Evolutionary conservation across 805 yeast species (phyloP), one percentile per base, ranked within the genome.

Genomic region (Huiozyma naganishii): DNA sequence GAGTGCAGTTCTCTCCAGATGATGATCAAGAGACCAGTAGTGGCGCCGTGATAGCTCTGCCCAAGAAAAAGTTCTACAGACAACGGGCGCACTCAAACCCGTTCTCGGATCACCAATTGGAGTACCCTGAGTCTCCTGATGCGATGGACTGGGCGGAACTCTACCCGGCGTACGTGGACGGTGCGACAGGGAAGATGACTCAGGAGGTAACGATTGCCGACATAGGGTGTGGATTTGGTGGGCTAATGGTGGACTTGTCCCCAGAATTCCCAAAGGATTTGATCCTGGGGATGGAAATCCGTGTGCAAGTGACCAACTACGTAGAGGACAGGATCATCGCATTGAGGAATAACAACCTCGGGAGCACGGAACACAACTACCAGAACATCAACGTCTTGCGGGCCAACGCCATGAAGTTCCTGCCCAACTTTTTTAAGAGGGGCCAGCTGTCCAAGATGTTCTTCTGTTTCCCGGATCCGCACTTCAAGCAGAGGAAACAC

Each of bases 381-480:
- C 88, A 84, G 57, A 92, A 92, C 64, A 83, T 90, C 36, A 80
- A 86, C 28, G 97, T 92, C 3, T 67, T 92, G 42, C 74, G 98
- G 61, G 97, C 94, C 13, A 92, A 92, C 59, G 92, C 97, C 32
- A 92, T 92, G 98, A 92, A 92, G 65, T 92, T 92, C 58, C 67
- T 88, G 49, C 97, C 98, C 23, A 92, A 92, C 62, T 92, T 92
- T 63, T 92, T 92, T 67, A 69, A 72, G 45, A 82, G 82, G 62
- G 79, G 79, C 6, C 97, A 88, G 61, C 68, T 89, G 41, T 77
- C 81, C 32, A 92, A 90, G 70, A 85, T 92, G 76, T 92, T 92
- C 68, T 92, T 92, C 69, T 92, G 98, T 64, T 92, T 92, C 74
- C 98, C 98, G n/a, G 98, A 92, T 65, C 98, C 98, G 6, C 98